A percentile compares a stretch with the other conserved stretches of the same genome.
phyloP scores from a whole-genome alignment of 805 yeast genomes.

The Suhomyces canberraensis region DNA sequence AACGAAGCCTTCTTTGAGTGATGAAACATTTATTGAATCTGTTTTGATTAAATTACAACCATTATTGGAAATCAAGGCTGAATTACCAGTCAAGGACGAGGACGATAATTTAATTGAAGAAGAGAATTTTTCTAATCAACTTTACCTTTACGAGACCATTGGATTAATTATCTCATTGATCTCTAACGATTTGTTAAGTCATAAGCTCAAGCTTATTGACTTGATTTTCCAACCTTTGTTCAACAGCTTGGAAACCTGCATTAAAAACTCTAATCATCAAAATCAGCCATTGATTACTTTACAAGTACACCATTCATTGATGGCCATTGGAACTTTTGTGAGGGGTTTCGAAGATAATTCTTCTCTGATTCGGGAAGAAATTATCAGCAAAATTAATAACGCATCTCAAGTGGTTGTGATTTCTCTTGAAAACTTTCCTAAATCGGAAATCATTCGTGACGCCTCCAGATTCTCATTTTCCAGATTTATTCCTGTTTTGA shows the following conservation, averaged over 20 bases:
- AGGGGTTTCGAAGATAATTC: constrained; percentile 68
- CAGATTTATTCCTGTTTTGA: constrained; percentile 74
- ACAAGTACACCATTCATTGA: constrained; percentile 80
- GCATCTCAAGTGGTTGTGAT: constrained; percentile 82
- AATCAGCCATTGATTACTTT: constrained; percentile 46
- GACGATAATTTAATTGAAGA: constrained; percentile 47
- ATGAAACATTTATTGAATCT: constrained; percentile 48
- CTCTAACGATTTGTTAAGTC: constrained; percentile 16
- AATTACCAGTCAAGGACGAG: constrained; percentile 52
- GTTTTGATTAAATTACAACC: constrained; percentile 60
- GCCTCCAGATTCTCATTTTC: constrained; percentile 86
- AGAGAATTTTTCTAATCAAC: constrained; percentile 70
- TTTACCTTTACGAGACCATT: constrained; percentile 79
- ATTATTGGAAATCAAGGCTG: constrained; percentile 61
- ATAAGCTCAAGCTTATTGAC: constrained; percentile 52
- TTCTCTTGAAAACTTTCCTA: constrained; percentile 72
- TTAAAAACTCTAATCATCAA: constrained; percentile 33
- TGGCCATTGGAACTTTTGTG: constrained; percentile 87
- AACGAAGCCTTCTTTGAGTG: constrained; percentile 59
- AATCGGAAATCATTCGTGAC: constrained; percentile 70
- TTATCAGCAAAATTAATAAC: constrained; percentile 48
- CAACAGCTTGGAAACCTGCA: constrained; percentile 62
- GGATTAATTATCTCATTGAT: constrained; percentile 66
- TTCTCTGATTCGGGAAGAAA: constrained; percentile 32
- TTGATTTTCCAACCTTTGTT: constrained; percentile 73